These are phyloP conservation scores for Mycena citricolor DNA, from an alignment of 1,284 basidiomycete species.

Conservation along the genomic window DNA sequence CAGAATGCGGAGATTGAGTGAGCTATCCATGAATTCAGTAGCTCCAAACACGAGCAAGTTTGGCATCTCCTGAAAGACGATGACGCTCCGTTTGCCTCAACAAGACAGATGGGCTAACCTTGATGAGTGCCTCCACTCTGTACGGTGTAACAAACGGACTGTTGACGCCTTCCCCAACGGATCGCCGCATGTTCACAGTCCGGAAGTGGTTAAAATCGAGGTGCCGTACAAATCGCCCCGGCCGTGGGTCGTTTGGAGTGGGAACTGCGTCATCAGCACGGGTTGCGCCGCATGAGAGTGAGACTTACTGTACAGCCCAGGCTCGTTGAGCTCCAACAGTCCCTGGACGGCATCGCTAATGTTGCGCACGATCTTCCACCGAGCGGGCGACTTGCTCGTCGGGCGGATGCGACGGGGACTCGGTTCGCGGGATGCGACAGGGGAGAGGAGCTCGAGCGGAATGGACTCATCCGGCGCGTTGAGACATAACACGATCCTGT, in stretches of 20 bases:
- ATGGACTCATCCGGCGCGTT: constrained; percentile 63
- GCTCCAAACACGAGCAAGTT: constrained; percentile 82
- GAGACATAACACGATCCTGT: constrained; percentile 59
- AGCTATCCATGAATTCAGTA: constrained; percentile 96
- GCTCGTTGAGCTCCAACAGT: constrained; percentile 58
- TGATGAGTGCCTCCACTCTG: constrained; percentile 78
- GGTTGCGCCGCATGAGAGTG: constrained; percentile 6
- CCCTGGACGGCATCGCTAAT: constrained; percentile 74
- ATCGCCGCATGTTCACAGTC: constrained; percentile 91
- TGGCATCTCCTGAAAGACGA: constrained; percentile 68
- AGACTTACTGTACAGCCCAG: constrained; percentile 67
- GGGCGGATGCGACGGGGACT: constrained; percentile 70
- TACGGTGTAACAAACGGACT: constrained; percentile 92
- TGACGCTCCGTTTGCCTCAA: background rate
- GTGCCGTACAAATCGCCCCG: constrained; percentile 75
- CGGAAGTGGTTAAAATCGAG: constrained; percentile 93
- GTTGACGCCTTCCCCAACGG: constrained; percentile 85
- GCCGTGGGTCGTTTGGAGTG: constrained; percentile 66
- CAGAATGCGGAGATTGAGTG: constrained; percentile 77
- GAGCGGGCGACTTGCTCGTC: constrained; percentile 75
- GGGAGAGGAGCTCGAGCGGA: constrained; percentile 70
- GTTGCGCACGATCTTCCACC: constrained; percentile 76
- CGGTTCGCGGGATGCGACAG: constrained; percentile 75
- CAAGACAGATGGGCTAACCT: constrained; percentile 47
- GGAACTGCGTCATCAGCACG: constrained; percentile 51